Conservation (phyloP, 1,284 basidiomycete species). For the Omphalotus olearius region DNA sequence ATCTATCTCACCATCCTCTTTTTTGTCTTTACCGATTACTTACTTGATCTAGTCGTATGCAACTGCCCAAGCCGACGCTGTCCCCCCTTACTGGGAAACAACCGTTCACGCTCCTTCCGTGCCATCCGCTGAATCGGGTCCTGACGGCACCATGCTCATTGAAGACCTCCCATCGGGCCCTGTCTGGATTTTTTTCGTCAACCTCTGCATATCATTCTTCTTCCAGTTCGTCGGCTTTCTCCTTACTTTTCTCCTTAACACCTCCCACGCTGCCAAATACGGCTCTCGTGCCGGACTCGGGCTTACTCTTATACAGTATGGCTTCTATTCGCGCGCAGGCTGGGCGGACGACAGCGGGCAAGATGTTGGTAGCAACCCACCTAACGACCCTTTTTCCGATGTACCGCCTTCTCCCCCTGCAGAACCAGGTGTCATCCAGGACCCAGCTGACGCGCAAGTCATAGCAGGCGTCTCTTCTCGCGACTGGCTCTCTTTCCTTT, state of each 20-base stretch:
- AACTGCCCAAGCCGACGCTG: constrained; percentile 85
- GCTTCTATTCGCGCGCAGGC: constrained; percentile 50
- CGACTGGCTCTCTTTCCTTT: constrained; percentile 86
- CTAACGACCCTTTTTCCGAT: constrained; percentile 1
- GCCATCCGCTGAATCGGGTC: constrained; percentile 36
- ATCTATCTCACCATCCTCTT: constrained; percentile 11
- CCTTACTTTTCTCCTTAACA: constrained; percentile 89
- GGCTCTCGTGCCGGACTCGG: constrained; percentile 94
- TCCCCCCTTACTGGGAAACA: constrained; percentile 97
- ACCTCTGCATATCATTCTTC: constrained; percentile 86
- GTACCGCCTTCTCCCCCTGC: constrained; percentile 11
- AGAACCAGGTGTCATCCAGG: constrained; percentile 9
- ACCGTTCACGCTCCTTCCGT: constrained; percentile 76
- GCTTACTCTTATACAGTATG: constrained; percentile 90
- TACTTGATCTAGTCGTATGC: constrained; percentile 67
- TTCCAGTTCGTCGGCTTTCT: constrained; percentile 98
- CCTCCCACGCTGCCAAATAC: constrained; percentile 93
- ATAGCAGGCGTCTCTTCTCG: constrained; percentile 35
- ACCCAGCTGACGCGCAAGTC: constrained; percentile 19
- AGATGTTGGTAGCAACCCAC: constrained; percentile 5
- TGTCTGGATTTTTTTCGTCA: constrained; percentile 69
- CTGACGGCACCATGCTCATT: constrained; percentile 56
- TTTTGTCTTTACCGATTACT: constrained; percentile 1
- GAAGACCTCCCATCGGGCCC: constrained; percentile 73
- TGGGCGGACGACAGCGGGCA: constrained; percentile 13